Evolutionary conservation across 2,329 filamentous ascomycete species (phyloP), one percentile per base, ranked within the genome.

Genomic region (Fusarium armeniacum): DNA sequence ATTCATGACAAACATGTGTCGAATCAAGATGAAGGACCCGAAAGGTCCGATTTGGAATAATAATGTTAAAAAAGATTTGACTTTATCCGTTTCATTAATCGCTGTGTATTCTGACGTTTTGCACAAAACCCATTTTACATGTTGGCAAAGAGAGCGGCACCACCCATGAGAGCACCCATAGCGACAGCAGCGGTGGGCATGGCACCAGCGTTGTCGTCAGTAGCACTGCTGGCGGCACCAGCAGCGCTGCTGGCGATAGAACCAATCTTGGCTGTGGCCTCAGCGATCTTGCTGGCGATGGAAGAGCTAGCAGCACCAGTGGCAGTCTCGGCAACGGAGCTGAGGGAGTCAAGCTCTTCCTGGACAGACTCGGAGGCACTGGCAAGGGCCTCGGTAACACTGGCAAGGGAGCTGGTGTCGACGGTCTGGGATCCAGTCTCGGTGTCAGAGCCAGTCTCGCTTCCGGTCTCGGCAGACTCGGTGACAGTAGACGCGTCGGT

Each of bases 121-220:
- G 15, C 22, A 45, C 20, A 26, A 43, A 30, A 33, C 16, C 40
- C 26, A 16, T 45, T 71, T 79, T 83, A 85, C 72, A 85, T 59
- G 78, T 84, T 84, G 72, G 75, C 79, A 49, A 84, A 67, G 52
- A 83, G 60, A 52, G 82, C 84, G 5, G 81, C 82, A 70, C 83
- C 84, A 26, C 83, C 84, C 50, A 85, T 75, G 61, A 85, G 77
- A 26, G 83, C 83, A 33, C 83, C 83, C 47, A 85, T 75, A 22
- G 80, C 83, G 43, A 84, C 69, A 30, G 79, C 82, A 30, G 78
- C 83, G 18, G 82, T 84, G 65, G 78, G 79, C 58, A 75, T 72
- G 46, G 79, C 75, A 49, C 74, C 78, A 9, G 78, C 78, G 58
- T 73, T 68, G 55, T 72, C 64, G 46, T 69, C 67, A 43, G 64